A percentile compares a stretch with the other conserved stretches of the same genome.
Conservation (phyloP, 179 eudicot species). For the Beta macrorhiza region DNA sequence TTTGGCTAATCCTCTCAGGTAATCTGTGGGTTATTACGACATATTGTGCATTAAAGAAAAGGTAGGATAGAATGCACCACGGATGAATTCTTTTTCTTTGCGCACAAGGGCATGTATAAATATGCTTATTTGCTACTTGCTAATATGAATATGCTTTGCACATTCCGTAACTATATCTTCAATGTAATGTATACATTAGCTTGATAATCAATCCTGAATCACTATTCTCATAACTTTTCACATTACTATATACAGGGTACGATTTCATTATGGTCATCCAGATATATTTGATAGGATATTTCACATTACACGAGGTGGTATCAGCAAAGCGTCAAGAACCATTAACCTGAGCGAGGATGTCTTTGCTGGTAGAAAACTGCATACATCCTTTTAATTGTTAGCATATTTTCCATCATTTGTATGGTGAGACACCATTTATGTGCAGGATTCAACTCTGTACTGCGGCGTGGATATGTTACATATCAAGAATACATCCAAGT, state of each 20-base stretch:
- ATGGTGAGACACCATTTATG: slow-evolving; percentile 20
- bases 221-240: not conserved
- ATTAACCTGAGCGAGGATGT: slow-evolving; percentile 95
- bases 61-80: not conserved
- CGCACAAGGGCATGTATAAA: not conserved
- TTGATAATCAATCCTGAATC: not conserved
- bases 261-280: slow-evolving; percentile 98
- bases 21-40: slow-evolving; percentile 14
- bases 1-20: slow-evolving; percentile 96
- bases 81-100: not conserved
- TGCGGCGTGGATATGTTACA: slow-evolving; percentile 77
- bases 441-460: slow-evolving; percentile 75
- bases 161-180: not conserved
- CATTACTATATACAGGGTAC: slow-evolving; percentile 52
- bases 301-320: slow-evolving; percentile 96
- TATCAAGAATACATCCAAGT: slow-evolving; percentile 96
- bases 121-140: not conserved
- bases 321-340: slow-evolving; percentile 96
- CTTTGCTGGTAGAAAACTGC: slow-evolving; percentile 63
- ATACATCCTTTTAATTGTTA: slow-evolving; percentile 11
- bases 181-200: not conserved
- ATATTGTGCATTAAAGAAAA: not conserved
- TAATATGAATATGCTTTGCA: not conserved
- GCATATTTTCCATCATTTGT: slow-evolving; percentile 9
- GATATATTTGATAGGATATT: slow-evolving; percentile 94